Base-by-base conservation (phyloP, 805 yeast species). In the Candida corydali region DNA sequence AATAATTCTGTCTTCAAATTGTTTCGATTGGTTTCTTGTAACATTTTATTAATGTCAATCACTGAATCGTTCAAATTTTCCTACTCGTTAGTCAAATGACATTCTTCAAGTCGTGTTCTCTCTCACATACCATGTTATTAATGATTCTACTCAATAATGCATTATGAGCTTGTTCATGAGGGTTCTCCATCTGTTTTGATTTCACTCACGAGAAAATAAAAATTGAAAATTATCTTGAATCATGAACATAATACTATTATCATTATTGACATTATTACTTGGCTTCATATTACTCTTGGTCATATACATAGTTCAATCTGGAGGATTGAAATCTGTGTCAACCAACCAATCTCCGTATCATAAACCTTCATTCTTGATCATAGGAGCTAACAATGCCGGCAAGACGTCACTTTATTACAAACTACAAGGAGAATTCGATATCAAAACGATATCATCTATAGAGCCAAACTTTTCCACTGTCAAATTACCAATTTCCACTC, bases 111-210 rank as follows among this genome's bases (percentile, higher is more conserved):
- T 11, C 5, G 12, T 24, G n/a, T 24, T 8, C 12, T 8, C 15
- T 7, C 4, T 2, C n/a, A 73, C 87, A 32, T 69, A 80, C 87
- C 56, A 85, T 76, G 46, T 82, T 84, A 55, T 75, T 76, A 34
- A 83, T 77, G n/a, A 86, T 84, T 44, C 95, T 75, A 8, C 85
- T 76, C 27, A 83, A 65, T 16, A 87, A 64, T 11, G 86, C 86
- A 45, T 75, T 80, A 52, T 86, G 95, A 5, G 76, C 83, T 52
- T 82, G 83, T 49, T 84, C 89, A 51, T 86, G 89, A 3, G 95
- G 96, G 49, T 85, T 86, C 59, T 85, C 87, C 94, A 85, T 84
- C 4, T 8, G 6, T 6, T 26, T 33, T n/a, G n/a, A n/a, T n/a
- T n/a, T n/a, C n/a, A n/a, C n/a, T n/a, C n/a, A n/a, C n/a, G n/a